Base-by-base conservation (phyloP, 1,284 basidiomycete genomes). In the Ceraceosorus guamensis region DNA sequence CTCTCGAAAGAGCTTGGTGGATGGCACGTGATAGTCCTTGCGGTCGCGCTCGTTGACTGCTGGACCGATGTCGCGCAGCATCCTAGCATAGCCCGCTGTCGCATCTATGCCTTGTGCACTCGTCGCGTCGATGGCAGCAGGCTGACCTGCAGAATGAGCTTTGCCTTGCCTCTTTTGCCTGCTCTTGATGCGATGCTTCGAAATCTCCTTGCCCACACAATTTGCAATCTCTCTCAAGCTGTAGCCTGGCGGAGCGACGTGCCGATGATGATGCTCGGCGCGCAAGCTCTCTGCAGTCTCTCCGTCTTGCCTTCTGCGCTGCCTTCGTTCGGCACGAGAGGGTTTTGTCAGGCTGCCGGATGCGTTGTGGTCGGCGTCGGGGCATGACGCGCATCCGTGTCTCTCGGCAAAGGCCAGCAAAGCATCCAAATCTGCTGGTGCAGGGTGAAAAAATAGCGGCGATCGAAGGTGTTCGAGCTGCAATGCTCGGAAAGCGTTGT, bases 401-500 rank as follows among this genome's bases (percentile, higher is more conserved):
- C 45, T 6, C 34, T 69, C 62, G 4, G 77, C 68, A 46, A 61
- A 77, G 6, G 70, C 70, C 3, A 78, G 62, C 10, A 78, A 61
- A 2, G 68, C 66, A 46, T 78, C 76, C 16, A 70, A 66, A 43
- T 77, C 77, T 5, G 73, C 63, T 0, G 77, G 76, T 34, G 66
- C 64, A 6, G 67, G 61, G 56, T 79, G 77, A 51, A 78, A 79
- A 55, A 78, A 75, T 71, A 79, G 75, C 3, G 78, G 78, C 24
- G 68, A 73, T 5, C 77, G 66, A 14, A 79, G 60, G 57, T 76
- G 62, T 30, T 56, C 60, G 48, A 73, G 71, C 10, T 65, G 55
- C n/a, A 62, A 52, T 14, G 65, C 65, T 4, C 31, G 24, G 31
- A 73, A 71, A 37, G 65, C 59, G 14, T 60, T 32, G 44, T 64